Evolutionary conservation across 2,329 filamentous ascomycete genomes (phyloP).

Genomic region (Alternaria metachromatica): DNA sequence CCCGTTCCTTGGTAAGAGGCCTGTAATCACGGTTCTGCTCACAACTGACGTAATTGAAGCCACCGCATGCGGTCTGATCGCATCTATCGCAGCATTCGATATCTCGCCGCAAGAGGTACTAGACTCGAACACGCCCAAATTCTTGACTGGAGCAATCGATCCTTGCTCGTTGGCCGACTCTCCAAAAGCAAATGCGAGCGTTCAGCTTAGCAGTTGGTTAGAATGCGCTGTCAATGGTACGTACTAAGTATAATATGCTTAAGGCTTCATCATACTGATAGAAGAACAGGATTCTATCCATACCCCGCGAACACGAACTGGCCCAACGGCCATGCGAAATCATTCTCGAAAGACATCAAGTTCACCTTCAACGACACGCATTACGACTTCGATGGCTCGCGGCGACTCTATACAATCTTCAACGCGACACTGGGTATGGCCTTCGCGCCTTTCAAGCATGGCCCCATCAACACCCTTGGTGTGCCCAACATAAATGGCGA

Average conservation of each 20-base stretch:
- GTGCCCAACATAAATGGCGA: conserved; percentile 40
- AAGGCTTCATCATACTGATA: background rate
- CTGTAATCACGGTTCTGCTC: background rate
- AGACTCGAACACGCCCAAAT: background rate
- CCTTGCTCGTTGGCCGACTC: conserved; percentile 35
- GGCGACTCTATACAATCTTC: conserved; percentile 34
- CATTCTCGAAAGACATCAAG: conserved; percentile 35
- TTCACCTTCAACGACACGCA: conserved; percentile 44
- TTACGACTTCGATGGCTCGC: conserved; percentile 39
- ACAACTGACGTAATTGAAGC: conserved; percentile 3
- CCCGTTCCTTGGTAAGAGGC: conserved; percentile 5
- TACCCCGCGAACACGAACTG: conserved; percentile 41
- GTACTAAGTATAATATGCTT: background rate
- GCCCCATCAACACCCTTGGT: conserved; percentile 35
- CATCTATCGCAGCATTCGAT: conserved; percentile 3
- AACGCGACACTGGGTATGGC: conserved; percentile 34
- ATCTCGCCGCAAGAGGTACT: conserved; percentile 10
- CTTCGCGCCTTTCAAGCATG: conserved; percentile 40
- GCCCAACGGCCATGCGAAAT: conserved; percentile 28
- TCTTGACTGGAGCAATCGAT: conserved; percentile 13
- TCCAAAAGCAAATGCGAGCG: conserved; percentile 31
- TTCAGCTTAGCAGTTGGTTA: conserved; percentile 39
- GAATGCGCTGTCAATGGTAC: conserved; percentile 42
- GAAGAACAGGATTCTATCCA: conserved; percentile 37
- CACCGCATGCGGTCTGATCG: background rate